Percentiles rank a stretch among this genome's conserved stretches.
Conservation (phyloP, 371 early-diverging fungal genomes). For the Basidiobolus meristosporus region DNA sequence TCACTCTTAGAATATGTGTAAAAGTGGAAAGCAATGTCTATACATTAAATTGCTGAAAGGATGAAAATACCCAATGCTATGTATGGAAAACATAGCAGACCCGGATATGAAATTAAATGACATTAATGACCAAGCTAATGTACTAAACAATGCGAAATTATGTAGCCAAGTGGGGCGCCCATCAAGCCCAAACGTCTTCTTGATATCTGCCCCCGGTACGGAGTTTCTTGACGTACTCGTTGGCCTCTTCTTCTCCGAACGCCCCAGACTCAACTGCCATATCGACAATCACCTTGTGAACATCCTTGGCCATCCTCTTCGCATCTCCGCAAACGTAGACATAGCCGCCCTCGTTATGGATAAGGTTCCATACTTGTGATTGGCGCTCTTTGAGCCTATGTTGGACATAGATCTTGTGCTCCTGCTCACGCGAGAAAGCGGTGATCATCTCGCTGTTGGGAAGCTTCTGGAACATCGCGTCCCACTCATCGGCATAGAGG, state of each 20-base stretch:
- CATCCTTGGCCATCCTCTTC: constrained; percentile 89
- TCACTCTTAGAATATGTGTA: too few relatives aligned
- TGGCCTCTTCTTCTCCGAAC: constrained; percentile 42
- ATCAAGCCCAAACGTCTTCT: constrained; percentile 87
- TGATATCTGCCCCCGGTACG: constrained; percentile 66
- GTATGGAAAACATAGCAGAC: too few relatives aligned
- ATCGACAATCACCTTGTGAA: constrained; percentile 40
- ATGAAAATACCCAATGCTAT: too few relatives aligned
- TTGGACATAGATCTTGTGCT: constrained; percentile 78
- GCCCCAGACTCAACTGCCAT: constrained; percentile 52
- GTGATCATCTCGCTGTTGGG: constrained; percentile 35
- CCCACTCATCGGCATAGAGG: constrained; percentile 74
- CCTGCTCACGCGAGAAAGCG: constrained; percentile 72
- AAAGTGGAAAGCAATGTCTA: too few relatives aligned
- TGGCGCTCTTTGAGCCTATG: constrained; percentile 45
- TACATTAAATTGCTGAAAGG: too few relatives aligned
- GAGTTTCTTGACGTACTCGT: constrained; percentile 63
- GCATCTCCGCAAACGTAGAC: constrained; percentile 93
- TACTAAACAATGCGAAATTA: too few relatives aligned
- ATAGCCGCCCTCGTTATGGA: constrained; percentile 48
- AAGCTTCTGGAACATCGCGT: constrained; percentile 26
- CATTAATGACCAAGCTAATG: too few relatives aligned
- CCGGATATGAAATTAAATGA: too few relatives aligned
- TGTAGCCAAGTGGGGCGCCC: too few relatives aligned
- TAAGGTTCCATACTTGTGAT: constrained; percentile 46